phyloP scores from a whole-genome alignment of 305 asterid species.

The Solanum chacoense region DNA sequence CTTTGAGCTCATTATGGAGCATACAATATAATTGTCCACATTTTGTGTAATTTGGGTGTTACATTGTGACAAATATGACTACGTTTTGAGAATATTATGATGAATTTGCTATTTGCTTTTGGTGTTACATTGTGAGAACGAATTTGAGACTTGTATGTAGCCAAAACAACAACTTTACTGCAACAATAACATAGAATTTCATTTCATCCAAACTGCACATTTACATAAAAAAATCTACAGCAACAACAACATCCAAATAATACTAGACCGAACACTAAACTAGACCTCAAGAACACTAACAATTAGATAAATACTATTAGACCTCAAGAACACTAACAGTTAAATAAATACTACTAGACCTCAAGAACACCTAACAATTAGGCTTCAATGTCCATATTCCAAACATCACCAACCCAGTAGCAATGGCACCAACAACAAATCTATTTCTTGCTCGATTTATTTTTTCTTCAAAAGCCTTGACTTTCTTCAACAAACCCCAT shows the following conservation, averaged over 20 bases:
- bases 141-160: not conserved
- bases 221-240: not conserved
- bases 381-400: not conserved
- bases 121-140: not conserved
- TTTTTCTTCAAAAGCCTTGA: not conserved
- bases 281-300: not conserved
- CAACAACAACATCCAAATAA: not conserved
- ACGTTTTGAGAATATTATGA: not conserved
- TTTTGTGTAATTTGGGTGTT: not conserved
- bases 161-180: not conserved
- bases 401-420: not conserved
- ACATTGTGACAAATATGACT: not conserved
- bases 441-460: not conserved
- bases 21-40: not conserved
- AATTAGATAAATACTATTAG: not conserved
- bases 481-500: not conserved
- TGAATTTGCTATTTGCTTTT: not conserved
- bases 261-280: not conserved
- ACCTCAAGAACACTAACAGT: not conserved
- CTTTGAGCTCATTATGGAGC: not conserved
- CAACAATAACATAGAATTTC: not conserved
- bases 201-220: not conserved
- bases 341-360: not conserved
- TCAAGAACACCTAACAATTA: not conserved
- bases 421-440: not conserved